Conservation (phyloP, 2,329 filamentous ascomycete species). For the Xylaria sp. region DNA sequence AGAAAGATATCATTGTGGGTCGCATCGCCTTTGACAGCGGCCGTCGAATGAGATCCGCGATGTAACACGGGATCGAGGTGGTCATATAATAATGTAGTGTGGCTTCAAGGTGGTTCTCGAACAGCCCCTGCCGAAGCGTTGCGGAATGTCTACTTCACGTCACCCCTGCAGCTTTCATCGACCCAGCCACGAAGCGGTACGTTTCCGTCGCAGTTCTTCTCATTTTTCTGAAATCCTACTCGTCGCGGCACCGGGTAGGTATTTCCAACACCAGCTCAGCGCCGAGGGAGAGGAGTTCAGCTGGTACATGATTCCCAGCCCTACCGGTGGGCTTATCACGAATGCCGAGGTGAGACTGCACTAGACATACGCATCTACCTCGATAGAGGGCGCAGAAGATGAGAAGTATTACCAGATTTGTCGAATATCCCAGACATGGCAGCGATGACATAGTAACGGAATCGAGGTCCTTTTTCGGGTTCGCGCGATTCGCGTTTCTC, state of each 20-base stretch:
- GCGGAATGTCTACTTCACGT: background rate
- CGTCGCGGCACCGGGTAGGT: background rate
- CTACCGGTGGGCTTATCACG: conserved; percentile 1
- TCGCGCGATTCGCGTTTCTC: conserved; percentile 10
- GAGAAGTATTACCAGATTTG: background rate
- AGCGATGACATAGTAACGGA: conserved; percentile 18
- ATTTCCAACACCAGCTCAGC: conserved; percentile 1
- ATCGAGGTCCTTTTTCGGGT: conserved; percentile 2
- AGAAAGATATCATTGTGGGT: conserved; percentile 27
- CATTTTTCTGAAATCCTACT: background rate
- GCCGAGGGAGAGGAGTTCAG: background rate
- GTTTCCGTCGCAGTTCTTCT: background rate
- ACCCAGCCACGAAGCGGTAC: conserved; percentile 2
- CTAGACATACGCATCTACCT: background rate
- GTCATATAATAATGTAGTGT: conserved; percentile 5
- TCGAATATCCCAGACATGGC: background rate
- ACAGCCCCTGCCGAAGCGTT: conserved; percentile 22
- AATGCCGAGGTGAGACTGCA: background rate
- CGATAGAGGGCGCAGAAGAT: background rate
- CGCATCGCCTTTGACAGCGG: conserved; percentile 13
- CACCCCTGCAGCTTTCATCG: conserved; percentile 21
- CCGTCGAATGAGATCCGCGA: conserved; percentile 27
- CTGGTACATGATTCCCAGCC: background rate
- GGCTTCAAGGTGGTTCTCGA: conserved; percentile 21
- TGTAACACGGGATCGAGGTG: conserved; percentile 22